Base-by-base conservation (phyloP, 208 protist species). In the Leptomonas pyrrhocoris region DNA sequence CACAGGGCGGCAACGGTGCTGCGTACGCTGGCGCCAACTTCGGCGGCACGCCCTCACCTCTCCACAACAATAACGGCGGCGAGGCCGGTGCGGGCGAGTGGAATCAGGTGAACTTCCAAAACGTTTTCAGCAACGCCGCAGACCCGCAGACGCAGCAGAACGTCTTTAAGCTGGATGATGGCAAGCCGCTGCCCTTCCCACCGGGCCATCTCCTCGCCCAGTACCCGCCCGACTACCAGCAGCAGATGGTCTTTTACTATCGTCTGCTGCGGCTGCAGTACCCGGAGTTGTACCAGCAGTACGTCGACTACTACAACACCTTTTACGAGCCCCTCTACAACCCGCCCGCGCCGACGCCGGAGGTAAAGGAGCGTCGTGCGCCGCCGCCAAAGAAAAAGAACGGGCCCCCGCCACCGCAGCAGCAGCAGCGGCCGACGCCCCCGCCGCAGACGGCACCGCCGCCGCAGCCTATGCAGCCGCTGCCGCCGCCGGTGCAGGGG, bases 251-350 rank as follows among this genome's bases (percentile, higher is more conserved):
- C 18, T 68, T 70, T 28, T 88, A 88, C 59, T 88, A 88, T 64
- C 73, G 67, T 12, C 61, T 74, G 38, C 64, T 88, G 58, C 74
- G 77, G 18, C 68, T 76, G 21, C 74, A 80, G 58, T 82, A 88
- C 58, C 83, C 83, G 2, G 76, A 88, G 23, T 60, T 85, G 12
- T 88, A 88, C 25, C 66, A 75, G 70, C 83, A 88, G 70, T 88
- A 88, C 63, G 68, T 82, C 1, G 60, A 83, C 34, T 88, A 88
- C 65, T 84, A 85, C 68, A 43, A 79, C 16, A 81, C 46, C 19
- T 88, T 83, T 71, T 88, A 83, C 62, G 71, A 68, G 54, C 80
- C 74, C 2, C 67, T 85, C 6, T 81, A 83, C 65, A 46, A 58
- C 45, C 77, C 69, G 2, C 36, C 18, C 28, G 36, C 64, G 12